A percentile compares a stretch with the other conserved stretches of the same genome.
phyloP scores from a whole-genome alignment of 73 alveolate species.

The Urostyla sp. region DNA sequence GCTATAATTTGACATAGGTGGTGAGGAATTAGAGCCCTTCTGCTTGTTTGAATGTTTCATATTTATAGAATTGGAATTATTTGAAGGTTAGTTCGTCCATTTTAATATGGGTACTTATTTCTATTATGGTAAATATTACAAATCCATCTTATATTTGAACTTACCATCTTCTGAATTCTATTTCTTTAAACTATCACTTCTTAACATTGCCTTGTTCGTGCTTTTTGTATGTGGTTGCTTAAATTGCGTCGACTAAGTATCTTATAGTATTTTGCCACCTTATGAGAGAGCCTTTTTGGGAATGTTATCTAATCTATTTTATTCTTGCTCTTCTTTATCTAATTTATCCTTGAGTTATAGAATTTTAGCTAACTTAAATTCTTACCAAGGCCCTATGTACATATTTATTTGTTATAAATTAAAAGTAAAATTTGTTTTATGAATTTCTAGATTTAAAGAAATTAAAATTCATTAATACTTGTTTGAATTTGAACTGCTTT shows the following conservation, averaged over 20 bases:
- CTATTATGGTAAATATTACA: constrained; percentile 9
- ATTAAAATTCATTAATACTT: too few species aligned
- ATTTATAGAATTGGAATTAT: too few species aligned
- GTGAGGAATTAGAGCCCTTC: too few species aligned
- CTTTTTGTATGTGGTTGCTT: neutral
- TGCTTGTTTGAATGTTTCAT: too few species aligned
- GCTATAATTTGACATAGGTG: constrained; percentile 39
- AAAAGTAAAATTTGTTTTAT: neutral
- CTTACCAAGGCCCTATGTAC: constrained; percentile 87
- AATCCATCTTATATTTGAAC: constrained; percentile 34
- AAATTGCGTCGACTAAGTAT: neutral
- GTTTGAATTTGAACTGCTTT: too few species aligned
- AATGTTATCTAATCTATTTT: neutral
- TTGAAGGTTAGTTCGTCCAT: constrained; percentile 7
- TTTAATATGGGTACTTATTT: constrained; percentile 23
- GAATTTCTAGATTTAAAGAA: too few species aligned
- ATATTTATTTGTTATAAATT: constrained; percentile 49
- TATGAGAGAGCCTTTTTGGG: neutral
- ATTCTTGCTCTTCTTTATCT: constrained; percentile 60
- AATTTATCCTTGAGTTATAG: constrained; percentile 64
- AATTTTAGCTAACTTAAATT: constrained; percentile 72
- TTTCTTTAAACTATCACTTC: neutral
- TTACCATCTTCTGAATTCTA: neutral
- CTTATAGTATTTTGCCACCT: neutral
- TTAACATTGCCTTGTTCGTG: neutral